These are phyloP conservation scores for Platanus orientalis DNA, from an alignment of 164 flowering plant genomes.

Conservation along the genomic window DNA sequence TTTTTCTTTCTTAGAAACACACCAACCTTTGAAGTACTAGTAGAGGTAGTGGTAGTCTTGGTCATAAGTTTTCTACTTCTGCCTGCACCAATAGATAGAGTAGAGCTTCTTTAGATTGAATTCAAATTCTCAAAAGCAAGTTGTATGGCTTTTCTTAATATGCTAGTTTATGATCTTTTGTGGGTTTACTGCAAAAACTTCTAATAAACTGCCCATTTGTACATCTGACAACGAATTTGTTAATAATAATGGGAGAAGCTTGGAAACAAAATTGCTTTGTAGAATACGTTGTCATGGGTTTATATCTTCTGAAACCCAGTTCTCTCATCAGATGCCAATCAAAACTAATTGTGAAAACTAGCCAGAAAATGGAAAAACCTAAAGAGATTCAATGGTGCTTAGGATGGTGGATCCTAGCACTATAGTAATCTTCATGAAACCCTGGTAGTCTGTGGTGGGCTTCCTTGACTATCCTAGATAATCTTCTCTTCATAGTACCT, in stretches of 20 bases:
- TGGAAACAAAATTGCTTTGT: constrained; percentile 15
- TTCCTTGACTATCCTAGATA: constrained; percentile 30
- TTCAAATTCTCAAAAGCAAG: not conserved
- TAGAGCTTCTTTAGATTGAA: not conserved
- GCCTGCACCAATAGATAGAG: constrained; percentile 39
- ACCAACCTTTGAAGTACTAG: constrained; percentile 41
- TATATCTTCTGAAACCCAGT: constrained; percentile 5
- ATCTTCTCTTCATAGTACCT: constrained; percentile 46
- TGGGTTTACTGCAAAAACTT: not conserved
- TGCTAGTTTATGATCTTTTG: not conserved
- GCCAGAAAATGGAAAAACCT: not conserved
- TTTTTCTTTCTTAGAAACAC: not conserved
- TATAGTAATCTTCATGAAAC: constrained; percentile 73
- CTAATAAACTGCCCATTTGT: not conserved
- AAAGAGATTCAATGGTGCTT: constrained; percentile 43
- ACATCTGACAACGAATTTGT: not conserved
- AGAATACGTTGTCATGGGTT: constrained; percentile 12
- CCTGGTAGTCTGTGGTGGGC: constrained; percentile 46
- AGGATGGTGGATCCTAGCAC: constrained; percentile 58
- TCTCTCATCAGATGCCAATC: not conserved
- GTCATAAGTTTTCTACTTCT: constrained; percentile 39
- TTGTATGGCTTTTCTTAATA: not conserved
- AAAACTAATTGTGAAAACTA: not conserved
- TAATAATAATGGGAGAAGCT: not conserved
- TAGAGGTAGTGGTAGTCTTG: constrained; percentile 18